A percentile compares a stretch with the other conserved stretches of the same genome.
Evolutionary conservation across 176 grass and related monocot species (phyloP).

Genomic region (Zoysia japonica): DNA sequence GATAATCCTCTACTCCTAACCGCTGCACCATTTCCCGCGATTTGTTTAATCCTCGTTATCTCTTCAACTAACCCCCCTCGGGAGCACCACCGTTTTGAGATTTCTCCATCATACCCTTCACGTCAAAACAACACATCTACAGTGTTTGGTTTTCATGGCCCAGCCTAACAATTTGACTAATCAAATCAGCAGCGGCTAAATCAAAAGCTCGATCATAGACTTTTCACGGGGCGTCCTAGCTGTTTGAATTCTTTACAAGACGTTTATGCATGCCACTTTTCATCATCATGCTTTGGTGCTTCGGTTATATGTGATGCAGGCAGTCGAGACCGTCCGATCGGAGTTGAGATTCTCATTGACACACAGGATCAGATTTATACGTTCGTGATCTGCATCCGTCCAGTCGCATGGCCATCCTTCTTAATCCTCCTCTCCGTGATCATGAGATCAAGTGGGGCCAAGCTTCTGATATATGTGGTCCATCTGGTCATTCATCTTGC

Average conservation of each 20-base stretch:
- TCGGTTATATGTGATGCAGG: neutral
- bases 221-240: neutral
- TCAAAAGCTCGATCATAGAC: conserved; percentile 9
- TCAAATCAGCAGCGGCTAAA: neutral
- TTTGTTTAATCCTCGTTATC: conserved; percentile 53
- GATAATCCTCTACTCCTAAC: conserved; percentile 25
- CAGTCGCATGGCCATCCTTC: neutral
- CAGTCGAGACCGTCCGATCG: neutral
- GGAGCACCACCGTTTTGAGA: conserved; percentile 28
- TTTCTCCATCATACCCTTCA: conserved; percentile 30
- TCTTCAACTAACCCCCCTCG: conserved; percentile 45
- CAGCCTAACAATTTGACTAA: neutral
- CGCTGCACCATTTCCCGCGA: conserved; percentile 34
- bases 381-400: too few species aligned
- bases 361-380: too few species aligned
- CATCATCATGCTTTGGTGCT: neutral
- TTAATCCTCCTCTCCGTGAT: neutral
- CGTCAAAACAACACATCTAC: conserved; percentile 7
- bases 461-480: neutral
- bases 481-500: neutral
- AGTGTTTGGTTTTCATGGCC: neutral
- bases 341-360: too few species aligned
- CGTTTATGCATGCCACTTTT: neutral
- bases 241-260: neutral
- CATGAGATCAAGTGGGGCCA: neutral